Evolutionary conservation across 352 stramenopile species (phyloP).

Genomic region (Pythium pyrilobum): DNA sequence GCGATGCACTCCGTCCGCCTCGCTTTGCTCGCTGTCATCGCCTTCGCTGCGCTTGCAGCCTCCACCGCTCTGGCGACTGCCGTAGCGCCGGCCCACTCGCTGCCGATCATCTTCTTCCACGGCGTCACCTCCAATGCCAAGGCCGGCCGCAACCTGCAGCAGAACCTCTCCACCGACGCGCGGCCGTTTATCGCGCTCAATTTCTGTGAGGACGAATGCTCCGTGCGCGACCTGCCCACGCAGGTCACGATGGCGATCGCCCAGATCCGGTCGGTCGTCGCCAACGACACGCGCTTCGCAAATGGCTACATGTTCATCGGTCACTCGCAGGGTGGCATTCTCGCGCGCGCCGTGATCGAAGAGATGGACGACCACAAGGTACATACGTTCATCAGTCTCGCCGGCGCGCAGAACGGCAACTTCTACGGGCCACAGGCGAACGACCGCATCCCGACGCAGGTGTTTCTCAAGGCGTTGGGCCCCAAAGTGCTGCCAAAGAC

Average conservation of each 20-base stretch:
- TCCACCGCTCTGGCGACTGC: background rate
- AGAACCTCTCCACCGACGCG: constrained; percentile 26
- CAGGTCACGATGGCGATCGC: constrained; percentile 40
- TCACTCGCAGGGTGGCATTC: constrained; percentile 36
- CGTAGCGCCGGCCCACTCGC: background rate
- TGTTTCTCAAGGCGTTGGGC: constrained; percentile 28
- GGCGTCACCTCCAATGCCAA: constrained; percentile 27
- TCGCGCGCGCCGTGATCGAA: constrained; percentile 42
- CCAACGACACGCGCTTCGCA: constrained; percentile 27
- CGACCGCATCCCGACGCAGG: constrained; percentile 26
- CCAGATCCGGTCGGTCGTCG: constrained; percentile 32
- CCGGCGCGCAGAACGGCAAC: constrained; percentile 39
- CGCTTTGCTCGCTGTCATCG: too few relatives aligned
- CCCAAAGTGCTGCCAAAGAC: constrained; percentile 20
- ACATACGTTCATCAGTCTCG: constrained; percentile 38
- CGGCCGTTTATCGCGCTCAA: constrained; percentile 32
- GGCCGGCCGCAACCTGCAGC: constrained; percentile 24
- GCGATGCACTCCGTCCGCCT: too few relatives aligned
- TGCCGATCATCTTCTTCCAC: constrained; percentile 55
- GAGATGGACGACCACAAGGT: constrained; percentile 53
- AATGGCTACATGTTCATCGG: constrained; percentile 44
- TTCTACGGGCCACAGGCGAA: constrained; percentile 40
- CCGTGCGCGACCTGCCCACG: constrained; percentile 21
- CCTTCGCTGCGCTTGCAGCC: background rate
- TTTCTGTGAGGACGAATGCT: constrained; percentile 39